Evolutionary conservation across 306 rosid genomes (phyloP), one percentile per base, ranked within the genome.

Genomic region (Quercus gilva): DNA sequence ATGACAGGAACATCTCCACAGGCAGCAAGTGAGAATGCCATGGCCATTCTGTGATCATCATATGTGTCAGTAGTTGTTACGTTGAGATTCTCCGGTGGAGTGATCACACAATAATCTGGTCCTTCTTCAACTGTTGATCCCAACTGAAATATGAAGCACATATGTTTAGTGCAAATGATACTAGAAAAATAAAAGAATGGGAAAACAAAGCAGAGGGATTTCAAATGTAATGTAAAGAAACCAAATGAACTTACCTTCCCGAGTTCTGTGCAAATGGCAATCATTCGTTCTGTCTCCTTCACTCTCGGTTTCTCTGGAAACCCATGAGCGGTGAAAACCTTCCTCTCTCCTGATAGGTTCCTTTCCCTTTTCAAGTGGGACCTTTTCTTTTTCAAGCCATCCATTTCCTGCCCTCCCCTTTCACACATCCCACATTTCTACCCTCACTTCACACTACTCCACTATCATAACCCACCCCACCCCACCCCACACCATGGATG

Each of bases 121-220:
- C 99, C 99, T 89, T 96, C 99, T 83, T 93, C 98, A 14, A 96
- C 97, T 5, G 91, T 95, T 41, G 96, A 97, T 86, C 98, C 99
- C 51, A 95, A 85, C 98, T 96, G 91, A 75, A 85, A 88, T 73
- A 58, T 61, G 71, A 76, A 60, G 33, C 55, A 23, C 14, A 1
- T 31, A 21, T 20, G 59, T 63, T 26, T 74, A 37, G 33, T 76
- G 65, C 56, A 63, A 49, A 12, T 49, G 4, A 49, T 49, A 0
- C 53, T 49, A 49, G 53, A 12, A 49, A 49, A 49, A 49, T 49
- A 49, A 49, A 49, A 21, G 28, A 5, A 63, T 2, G 19, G 7
- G 43, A 25, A 60, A 49, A 25, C 23, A 64, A 11, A 72, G 83
- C 41, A 41, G 61, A 25, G 56, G 29, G 37, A 71, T 63, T 81